Evolutionary conservation across 2,329 filamentous ascomycete genomes (phyloP).

Genomic region (Rhynchosporium secalis): DNA sequence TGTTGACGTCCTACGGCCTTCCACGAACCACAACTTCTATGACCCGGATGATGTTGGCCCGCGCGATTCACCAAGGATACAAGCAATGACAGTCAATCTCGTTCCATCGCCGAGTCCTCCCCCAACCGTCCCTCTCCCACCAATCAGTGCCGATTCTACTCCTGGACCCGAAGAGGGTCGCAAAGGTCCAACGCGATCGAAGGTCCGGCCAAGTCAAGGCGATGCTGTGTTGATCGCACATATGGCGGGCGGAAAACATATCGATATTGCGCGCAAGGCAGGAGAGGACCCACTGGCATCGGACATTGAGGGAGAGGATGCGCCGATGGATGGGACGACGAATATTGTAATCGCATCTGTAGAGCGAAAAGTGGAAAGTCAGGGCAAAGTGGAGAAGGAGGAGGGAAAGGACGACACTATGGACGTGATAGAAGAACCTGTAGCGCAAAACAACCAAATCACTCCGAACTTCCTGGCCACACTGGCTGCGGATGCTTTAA

Average conservation of each 20-base stretch:
- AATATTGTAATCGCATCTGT: constrained; percentile 33
- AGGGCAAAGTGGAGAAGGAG: no score
- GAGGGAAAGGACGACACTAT: constrained; percentile 33
- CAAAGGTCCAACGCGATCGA: constrained; percentile 29
- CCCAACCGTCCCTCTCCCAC: constrained; percentile 47
- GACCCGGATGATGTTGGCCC: constrained; percentile 51
- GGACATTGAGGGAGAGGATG: constrained; percentile 46
- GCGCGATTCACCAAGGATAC: constrained; percentile 45
- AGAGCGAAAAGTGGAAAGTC: background rate
- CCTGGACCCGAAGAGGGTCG: constrained; percentile 28
- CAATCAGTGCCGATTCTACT: constrained; percentile 46
- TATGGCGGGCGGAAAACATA: constrained; percentile 63
- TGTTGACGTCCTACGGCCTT: constrained; percentile 24
- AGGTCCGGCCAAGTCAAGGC: constrained; percentile 50
- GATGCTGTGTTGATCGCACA: constrained; percentile 67
- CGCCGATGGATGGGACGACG: constrained; percentile 26
- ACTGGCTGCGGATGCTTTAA: constrained; percentile 20
- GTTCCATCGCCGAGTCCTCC: constrained; percentile 54
- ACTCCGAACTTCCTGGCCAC: constrained; percentile 20
- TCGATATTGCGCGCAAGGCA: constrained; percentile 62
- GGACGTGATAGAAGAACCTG: constrained; percentile 26
- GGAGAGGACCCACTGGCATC: constrained; percentile 53
- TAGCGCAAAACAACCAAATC: constrained; percentile 17
- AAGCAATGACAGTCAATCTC: constrained; percentile 47
- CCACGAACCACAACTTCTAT: constrained; percentile 42